These are phyloP conservation scores for Penstemon eatonii DNA, from an alignment of 257 asterid genomes.

Conservation along the genomic window DNA sequence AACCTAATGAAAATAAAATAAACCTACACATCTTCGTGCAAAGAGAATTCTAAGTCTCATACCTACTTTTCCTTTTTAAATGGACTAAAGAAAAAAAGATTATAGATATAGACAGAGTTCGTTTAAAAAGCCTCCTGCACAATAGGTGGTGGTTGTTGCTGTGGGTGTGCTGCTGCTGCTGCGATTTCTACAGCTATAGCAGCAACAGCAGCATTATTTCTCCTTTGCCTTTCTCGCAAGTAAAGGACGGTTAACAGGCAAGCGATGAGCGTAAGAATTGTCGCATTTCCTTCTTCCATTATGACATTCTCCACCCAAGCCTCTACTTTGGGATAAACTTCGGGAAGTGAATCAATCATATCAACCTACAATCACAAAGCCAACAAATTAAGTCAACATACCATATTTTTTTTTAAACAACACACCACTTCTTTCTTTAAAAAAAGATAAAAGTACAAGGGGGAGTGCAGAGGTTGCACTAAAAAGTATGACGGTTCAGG, in stretches of 20 bases:
- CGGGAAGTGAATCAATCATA: conserved; percentile 81
- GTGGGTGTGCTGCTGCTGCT: conserved; percentile 38
- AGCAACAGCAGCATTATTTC: conserved; percentile 50
- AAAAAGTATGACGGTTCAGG: too few relatives aligned
- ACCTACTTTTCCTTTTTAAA: neutral
- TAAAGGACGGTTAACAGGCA: conserved; percentile 92
- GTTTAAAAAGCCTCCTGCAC: conserved; percentile 50
- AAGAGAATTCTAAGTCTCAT: conserved; percentile 6
- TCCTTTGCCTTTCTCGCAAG: conserved; percentile 78
- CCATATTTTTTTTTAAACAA: too few relatives aligned
- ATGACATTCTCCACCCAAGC: conserved; percentile 80
- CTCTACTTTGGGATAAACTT: conserved; percentile 72
- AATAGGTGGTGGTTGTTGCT: conserved; percentile 37
- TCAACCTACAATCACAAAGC: conserved; percentile 47
- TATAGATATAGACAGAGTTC: conserved; percentile 14
- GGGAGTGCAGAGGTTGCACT: too few relatives aligned
- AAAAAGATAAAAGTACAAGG: too few relatives aligned
- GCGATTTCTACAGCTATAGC: conserved; percentile 29
- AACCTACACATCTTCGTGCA: conserved; percentile 31
- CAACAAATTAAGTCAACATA: too few relatives aligned
- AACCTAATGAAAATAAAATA: too few relatives aligned
- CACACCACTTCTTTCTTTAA: too few relatives aligned
- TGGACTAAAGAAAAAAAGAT: neutral
- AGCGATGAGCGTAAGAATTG: conserved; percentile 79
- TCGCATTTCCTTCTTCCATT: conserved; percentile 97